These are phyloP conservation scores for Akebia trifoliata DNA, from an alignment of 164 flowering plant genomes.

Conservation along the genomic window DNA sequence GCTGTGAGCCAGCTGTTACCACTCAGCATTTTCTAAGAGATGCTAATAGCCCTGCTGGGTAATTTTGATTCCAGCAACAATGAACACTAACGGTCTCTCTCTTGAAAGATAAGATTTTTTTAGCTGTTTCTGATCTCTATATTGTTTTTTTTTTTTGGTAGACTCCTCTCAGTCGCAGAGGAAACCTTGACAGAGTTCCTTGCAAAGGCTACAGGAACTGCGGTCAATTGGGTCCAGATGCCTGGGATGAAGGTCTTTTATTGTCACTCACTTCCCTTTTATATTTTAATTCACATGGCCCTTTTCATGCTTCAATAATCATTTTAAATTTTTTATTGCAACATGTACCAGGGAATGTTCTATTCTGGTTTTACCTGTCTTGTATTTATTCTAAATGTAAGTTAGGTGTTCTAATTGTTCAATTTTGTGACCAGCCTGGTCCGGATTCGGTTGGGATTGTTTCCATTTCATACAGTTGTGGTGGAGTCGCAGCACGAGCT, in stretches of 20 bases:
- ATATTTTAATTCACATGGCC: too few relatives aligned
- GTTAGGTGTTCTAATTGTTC: background rate
- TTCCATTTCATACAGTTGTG: constrained; percentile 69
- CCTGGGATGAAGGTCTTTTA: constrained; percentile 81
- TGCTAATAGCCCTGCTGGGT: constrained; percentile 82
- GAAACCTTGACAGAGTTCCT: constrained; percentile 89
- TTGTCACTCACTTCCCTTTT: background rate
- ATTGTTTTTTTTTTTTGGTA: constrained; percentile 20
- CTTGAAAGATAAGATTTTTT: background rate
- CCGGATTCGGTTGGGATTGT: constrained; percentile 90
- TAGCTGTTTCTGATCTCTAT: background rate
- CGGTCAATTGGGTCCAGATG: constrained; percentile 93
- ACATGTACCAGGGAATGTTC: background rate
- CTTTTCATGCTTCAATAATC: too few relatives aligned
- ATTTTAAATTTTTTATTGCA: background rate
- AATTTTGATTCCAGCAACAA: constrained; percentile 10
- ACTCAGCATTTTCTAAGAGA: constrained; percentile 65
- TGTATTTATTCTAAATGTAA: background rate
- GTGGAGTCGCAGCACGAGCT: constrained; percentile 90
- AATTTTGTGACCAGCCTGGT: constrained; percentile 59
- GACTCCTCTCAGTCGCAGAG: constrained; percentile 76
- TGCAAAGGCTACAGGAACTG: constrained; percentile 90
- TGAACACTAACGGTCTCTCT: background rate
- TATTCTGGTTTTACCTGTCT: background rate
- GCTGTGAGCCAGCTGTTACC: constrained; percentile 69